Conservation (phyloP, 2,329 filamentous ascomycete species). For the Fusarium devonianum region DNA sequence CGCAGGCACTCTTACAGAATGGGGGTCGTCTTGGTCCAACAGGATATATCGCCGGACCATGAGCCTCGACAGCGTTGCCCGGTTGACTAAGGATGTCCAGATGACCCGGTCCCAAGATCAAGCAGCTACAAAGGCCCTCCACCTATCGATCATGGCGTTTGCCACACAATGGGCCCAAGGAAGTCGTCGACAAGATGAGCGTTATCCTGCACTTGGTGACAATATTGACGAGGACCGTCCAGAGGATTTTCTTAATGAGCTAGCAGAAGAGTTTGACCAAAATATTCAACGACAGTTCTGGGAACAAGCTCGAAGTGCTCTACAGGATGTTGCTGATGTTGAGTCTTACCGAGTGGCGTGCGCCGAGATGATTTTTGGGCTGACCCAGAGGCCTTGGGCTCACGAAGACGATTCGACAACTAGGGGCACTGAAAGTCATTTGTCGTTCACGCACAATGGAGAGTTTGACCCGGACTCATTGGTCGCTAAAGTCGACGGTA, state of each 20-base stretch:
- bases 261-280: constrained; percentile 48
- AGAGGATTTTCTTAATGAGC: constrained; percentile 30
- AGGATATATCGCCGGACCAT: constrained; percentile 37
- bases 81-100: constrained; percentile 30
- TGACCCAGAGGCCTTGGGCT: constrained; percentile 46
- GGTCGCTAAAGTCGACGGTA: constrained; percentile 26
- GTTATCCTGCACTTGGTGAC: constrained; percentile 7
- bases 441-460: constrained; percentile 2
- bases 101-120: constrained; percentile 30
- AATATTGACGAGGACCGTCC: constrained; percentile 14
- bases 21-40: constrained; percentile 39
- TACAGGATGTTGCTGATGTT: constrained; percentile 46
- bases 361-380: constrained; percentile 49
- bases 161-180: constrained; percentile 40
- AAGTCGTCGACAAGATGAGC: constrained; percentile 39
- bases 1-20: constrained; percentile 22
- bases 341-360: constrained; percentile 50
- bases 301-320: constrained; percentile 46
- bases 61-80: constrained; percentile 33
- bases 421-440: background rate
- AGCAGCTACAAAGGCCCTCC: constrained; percentile 27
- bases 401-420: constrained; percentile 16
- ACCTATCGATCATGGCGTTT: constrained; percentile 38
- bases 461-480: constrained; percentile 19
- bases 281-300: constrained; percentile 47